These are phyloP conservation scores for Botrytis byssoidea DNA, from an alignment of 2,329 filamentous ascomycete genomes.

Conservation along the genomic window DNA sequence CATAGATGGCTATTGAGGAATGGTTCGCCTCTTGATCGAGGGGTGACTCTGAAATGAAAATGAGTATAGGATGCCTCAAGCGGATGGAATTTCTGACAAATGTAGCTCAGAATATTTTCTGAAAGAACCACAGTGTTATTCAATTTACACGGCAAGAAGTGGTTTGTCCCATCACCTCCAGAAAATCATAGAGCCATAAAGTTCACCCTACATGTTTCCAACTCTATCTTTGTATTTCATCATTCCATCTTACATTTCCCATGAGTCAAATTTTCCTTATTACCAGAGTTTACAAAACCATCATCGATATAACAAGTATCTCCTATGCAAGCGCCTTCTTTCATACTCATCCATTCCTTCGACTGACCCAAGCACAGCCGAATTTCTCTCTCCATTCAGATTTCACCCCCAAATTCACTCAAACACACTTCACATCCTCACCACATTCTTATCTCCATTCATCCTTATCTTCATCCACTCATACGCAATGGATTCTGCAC, in stretches of 20 bases:
- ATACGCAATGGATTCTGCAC: background rate
- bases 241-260: background rate
- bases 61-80: too few relatives aligned
- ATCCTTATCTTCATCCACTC: background rate
- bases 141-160: background rate
- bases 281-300: background rate
- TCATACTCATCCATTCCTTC: too few relatives aligned
- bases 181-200: background rate
- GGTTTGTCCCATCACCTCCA: background rate
- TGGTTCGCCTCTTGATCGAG: background rate
- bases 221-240: too few relatives aligned
- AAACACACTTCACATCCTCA: background rate
- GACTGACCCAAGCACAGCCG: background rate
- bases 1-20: background rate
- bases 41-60: background rate
- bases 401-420: background rate
- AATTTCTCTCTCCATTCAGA: background rate
- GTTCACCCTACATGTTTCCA: background rate
- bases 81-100: background rate
- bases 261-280: fast-evolving
- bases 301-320: background rate
- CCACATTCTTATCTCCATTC: background rate
- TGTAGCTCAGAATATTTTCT: background rate
- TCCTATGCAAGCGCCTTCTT: too few relatives aligned
- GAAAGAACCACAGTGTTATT: background rate